Conservation (phyloP, 108 stramenopile species). For the Epithemia pelagica region DNA sequence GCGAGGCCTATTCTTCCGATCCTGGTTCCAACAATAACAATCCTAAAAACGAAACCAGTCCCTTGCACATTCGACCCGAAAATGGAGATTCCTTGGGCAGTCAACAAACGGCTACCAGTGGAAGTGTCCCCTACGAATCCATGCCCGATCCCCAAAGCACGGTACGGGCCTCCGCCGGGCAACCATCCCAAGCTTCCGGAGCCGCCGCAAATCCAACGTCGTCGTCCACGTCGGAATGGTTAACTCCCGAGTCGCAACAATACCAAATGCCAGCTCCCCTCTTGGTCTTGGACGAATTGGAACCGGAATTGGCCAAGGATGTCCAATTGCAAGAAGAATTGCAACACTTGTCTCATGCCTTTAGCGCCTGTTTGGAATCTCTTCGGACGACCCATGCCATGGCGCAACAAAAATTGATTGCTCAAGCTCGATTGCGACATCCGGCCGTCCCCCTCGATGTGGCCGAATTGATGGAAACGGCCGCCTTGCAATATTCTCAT, state of each 20-base stretch:
- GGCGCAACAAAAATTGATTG: conserved; percentile 75
- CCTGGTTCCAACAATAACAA: not conserved
- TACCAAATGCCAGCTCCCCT: conserved; percentile 20
- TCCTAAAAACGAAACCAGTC: not conserved
- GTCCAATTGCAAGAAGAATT: conserved; percentile 55
- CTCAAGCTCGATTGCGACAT: conserved; percentile 69
- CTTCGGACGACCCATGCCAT: conserved; percentile 69
- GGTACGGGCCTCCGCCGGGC: not conserved
- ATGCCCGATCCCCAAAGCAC: not conserved
- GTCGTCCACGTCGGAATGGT: not conserved
- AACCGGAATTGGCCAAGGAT: conserved; percentile 59
- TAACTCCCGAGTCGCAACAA: conserved; percentile 4
- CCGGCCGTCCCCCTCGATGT: conserved; percentile 60
- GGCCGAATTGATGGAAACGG: conserved; percentile 61
- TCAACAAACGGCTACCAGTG: not conserved
- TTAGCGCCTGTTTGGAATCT: conserved; percentile 58
- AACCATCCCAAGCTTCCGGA: not conserved
- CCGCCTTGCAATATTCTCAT: conserved; percentile 23
- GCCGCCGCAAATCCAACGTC: not conserved
- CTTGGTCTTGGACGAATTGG: conserved; percentile 43
- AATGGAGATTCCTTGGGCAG: not conserved
- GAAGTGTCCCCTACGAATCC: not conserved
- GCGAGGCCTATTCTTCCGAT: not conserved
- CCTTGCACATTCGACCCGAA: not conserved
- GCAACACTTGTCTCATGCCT: conserved; percentile 53